phyloP scores from a whole-genome alignment of 1,139 yeast species.

The Pichiaceae sp. region DNA sequence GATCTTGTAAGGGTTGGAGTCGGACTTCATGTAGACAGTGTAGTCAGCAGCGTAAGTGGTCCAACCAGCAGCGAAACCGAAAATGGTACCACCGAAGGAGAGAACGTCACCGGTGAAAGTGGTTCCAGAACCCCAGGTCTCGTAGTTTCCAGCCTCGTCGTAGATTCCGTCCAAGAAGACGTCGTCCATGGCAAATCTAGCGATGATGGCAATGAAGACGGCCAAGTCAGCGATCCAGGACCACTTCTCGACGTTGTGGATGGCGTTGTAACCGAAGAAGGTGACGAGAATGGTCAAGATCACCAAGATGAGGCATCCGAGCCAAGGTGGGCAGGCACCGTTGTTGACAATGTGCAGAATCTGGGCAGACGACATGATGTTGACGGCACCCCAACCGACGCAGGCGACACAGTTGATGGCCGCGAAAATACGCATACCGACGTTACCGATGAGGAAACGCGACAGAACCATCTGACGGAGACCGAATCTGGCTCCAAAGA shows the following conservation, averaged over 20 bases:
- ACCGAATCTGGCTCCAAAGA: constrained; percentile 80
- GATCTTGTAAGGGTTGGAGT: constrained; percentile 48
- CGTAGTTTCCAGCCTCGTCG: constrained; percentile 16
- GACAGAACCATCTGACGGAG: constrained; percentile 83
- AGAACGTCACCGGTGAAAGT: constrained; percentile 70
- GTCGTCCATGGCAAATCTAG: constrained; percentile 59
- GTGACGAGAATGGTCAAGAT: constrained; percentile 65
- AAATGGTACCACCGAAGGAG: constrained; percentile 78
- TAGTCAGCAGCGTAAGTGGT: constrained; percentile 89
- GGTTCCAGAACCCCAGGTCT: constrained; percentile 38
- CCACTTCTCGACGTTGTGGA: constrained; percentile 77
- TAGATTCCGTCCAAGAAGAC: constrained; percentile 41
- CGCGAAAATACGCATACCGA: constrained; percentile 70
- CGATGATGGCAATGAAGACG: constrained; percentile 70
- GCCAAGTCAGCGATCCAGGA: constrained; percentile 79
- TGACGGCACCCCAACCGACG: constrained; percentile 94
- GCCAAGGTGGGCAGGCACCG: constrained; percentile 73
- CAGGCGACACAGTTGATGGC: constrained; percentile 75
- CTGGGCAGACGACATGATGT: constrained; percentile 85
- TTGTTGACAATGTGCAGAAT: constrained; percentile 69
- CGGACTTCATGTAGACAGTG: constrained; percentile 72
- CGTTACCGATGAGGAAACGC: constrained; percentile 69
- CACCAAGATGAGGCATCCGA: constrained; percentile 71
- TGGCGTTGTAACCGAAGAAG: constrained; percentile 79
- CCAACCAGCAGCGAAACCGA: constrained; percentile 95